Evolutionary conservation across 1,139 yeast genomes (phyloP), one percentile per base, ranked within the genome.

Genomic region (Wickerhamiella pararugosa): DNA sequence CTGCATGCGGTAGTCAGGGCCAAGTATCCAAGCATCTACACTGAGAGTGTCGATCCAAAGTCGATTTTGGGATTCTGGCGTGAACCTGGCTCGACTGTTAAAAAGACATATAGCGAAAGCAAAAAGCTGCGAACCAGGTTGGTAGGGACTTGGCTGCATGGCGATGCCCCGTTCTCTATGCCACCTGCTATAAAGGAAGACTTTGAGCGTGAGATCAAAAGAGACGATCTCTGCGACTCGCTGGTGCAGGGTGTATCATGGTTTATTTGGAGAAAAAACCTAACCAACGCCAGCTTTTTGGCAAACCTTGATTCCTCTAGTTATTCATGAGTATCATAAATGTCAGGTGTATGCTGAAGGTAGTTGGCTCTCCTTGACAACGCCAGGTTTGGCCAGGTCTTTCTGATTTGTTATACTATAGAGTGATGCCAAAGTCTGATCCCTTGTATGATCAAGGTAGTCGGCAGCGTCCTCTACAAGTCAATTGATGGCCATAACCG

Each of bases 151-250:
- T 55, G 59, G 57, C 36, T 51, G n/a, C 42, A 42, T 8, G 30
- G 31, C 28, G 10, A 7, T 5, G 30, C 25, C 5, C 32, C 32
- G 5, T 28, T 35, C n/a, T 15, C 10, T 5, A 7, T 35, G 10
- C 11, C 15, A 7, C 10, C 7, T 7, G 21, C 21, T 15, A 3
- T 15, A 4, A 15, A 15, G 4, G 21, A 5, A 26, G 40, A 37
- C 10, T 32, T 39, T 27, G 43, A 26, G n/a, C 26, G 37, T 21
- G 8, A 4, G 36, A 29, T 34, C 47, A 76, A 76, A 51, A 70
- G 71, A 31, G 84, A 77, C 53, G 84, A 77, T 52, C 55, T 75
- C 21, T 70, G 73, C 6, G 84, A 77, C 53, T 65, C 78, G 0
- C 57, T 77, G 11, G 55, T 76, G 4, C 82, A 77, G 55, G 79